A percentile compares a stretch with the other conserved stretches of the same genome.
Conservation (phyloP, 1,284 basidiomycete species). For the Ganoderma lingzhi region DNA sequence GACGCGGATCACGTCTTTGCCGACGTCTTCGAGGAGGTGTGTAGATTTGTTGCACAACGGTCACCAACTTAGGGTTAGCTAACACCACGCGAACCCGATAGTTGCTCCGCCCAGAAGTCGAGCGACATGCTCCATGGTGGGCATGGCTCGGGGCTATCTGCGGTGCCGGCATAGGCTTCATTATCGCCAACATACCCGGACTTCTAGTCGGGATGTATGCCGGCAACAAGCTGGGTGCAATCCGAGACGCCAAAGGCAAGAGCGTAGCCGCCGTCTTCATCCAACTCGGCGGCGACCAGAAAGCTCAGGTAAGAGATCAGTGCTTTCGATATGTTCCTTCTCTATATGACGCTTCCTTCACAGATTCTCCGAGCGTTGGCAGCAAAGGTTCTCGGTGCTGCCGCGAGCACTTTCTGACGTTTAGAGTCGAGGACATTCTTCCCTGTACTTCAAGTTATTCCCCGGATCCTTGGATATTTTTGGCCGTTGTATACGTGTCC, state of each 20-base stretch:
- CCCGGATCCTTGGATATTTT: background rate
- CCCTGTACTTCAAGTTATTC: background rate
- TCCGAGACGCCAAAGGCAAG: slow-evolving; percentile 93
- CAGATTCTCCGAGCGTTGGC: slow-evolving; percentile 90
- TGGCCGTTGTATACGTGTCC: background rate
- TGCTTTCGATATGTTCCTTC: slow-evolving; percentile 21
- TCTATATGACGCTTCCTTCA: slow-evolving; percentile 15
- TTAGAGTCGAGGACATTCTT: background rate
- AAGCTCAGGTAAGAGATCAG: slow-evolving; percentile 75
- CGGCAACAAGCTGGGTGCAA: slow-evolving; percentile 86
- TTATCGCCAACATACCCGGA: slow-evolving; percentile 89
- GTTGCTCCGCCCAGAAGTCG: slow-evolving; percentile 82
- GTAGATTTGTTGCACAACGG: background rate
- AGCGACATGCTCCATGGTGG: slow-evolving; percentile 77
- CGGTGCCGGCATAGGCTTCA: slow-evolving; percentile 81
- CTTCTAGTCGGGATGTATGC: slow-evolving; percentile 81
- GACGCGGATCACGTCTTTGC: slow-evolving; percentile 86
- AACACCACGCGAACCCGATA: slow-evolving; percentile 37
- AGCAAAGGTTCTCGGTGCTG: slow-evolving; percentile 87
- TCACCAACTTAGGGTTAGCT: background rate
- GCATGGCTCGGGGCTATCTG: slow-evolving; percentile 78
- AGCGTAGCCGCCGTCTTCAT: slow-evolving; percentile 92
- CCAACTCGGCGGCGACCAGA: slow-evolving; percentile 80
- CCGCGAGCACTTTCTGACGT: slow-evolving; percentile 37
- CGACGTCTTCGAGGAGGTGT: slow-evolving; percentile 90